A percentile compares a stretch with the other conserved stretches of the same genome.
phyloP scores from a whole-genome alignment of 371 early-diverging fungal genomes.

The Mucor indicus region DNA sequence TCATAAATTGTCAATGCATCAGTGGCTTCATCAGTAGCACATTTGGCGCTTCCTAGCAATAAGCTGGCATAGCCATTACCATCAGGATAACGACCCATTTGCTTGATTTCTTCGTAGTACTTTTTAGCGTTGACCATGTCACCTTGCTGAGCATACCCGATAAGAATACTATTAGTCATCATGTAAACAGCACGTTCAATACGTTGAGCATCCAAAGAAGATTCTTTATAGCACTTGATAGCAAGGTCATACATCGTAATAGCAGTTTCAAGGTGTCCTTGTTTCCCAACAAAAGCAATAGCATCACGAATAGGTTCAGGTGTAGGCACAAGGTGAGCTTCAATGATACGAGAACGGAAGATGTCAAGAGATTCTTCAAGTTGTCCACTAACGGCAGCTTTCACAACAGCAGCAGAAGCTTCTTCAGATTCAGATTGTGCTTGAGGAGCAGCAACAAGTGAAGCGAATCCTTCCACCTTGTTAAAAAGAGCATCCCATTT shows the following conservation, averaged over 20 bases:
- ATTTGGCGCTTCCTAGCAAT: constrained; percentile 48
- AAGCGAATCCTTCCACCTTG: constrained; percentile 1
- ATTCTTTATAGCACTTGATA: constrained; percentile 22
- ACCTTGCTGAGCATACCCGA: constrained; percentile 55
- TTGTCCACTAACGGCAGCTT: constrained; percentile 21
- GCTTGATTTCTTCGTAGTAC: constrained; percentile 54
- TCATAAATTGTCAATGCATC: constrained; percentile 58
- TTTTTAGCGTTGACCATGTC: constrained; percentile 53
- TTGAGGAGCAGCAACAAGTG: constrained; percentile 1
- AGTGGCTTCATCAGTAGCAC: constrained; percentile 51
- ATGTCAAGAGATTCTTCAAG: constrained; percentile 18
- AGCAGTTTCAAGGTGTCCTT: constrained; percentile 37
- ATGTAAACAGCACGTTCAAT: constrained; percentile 26
- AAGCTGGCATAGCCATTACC: constrained; percentile 53
- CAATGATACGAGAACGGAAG: constrained; percentile 15
- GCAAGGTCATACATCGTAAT: constrained; percentile 25
- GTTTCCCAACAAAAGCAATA: constrained; percentile 42
- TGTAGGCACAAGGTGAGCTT: constrained; percentile 13
- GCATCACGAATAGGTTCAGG: constrained; percentile 43
- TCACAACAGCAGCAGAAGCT: constrained; percentile 19
- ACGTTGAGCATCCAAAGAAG: constrained; percentile 13
- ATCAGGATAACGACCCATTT: constrained; percentile 41
- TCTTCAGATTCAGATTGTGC: constrained; percentile 3
- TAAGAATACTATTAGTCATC: constrained; percentile 52
- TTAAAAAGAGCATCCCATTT: constrained; percentile 24